These are phyloP conservation scores for Nitzschia sp. DNA, from an alignment of 108 stramenopile genomes.

Conservation along the genomic window DNA sequence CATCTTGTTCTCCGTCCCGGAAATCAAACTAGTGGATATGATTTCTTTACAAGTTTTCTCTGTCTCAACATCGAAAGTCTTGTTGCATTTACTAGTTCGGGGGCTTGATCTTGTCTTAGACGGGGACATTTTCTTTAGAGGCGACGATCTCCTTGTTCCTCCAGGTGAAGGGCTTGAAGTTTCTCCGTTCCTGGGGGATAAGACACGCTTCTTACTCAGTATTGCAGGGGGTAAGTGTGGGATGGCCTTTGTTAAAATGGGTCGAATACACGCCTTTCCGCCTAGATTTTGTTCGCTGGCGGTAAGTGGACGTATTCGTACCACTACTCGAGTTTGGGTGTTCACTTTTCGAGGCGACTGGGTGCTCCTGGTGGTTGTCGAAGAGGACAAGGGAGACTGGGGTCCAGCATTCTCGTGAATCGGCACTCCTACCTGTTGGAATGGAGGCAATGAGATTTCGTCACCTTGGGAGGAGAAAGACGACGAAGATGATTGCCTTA, in stretches of 20 bases:
- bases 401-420: background rate
- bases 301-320: slow-evolving; percentile 10
- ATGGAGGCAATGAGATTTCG: background rate
- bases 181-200: background rate
- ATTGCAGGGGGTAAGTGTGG: no score
- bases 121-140: background rate
- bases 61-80: background rate
- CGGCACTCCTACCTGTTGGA: background rate
- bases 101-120: background rate
- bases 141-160: background rate
- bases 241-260: background rate
- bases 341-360: background rate
- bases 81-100: background rate
- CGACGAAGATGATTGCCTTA: no score
- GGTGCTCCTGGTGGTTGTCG: background rate
- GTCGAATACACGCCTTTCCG: slow-evolving; percentile 3
- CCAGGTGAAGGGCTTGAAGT: background rate
- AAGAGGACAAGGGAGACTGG: background rate
- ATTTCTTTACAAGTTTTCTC: background rate
- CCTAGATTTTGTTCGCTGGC: background rate
- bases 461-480: no score
- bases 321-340: background rate
- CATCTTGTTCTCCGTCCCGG: background rate
- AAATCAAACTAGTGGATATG: background rate
- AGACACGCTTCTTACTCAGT: background rate